phyloP scores from a whole-genome alignment of 2,329 filamentous ascomycete species.

The Pseudogymnoascus sp. region DNA sequence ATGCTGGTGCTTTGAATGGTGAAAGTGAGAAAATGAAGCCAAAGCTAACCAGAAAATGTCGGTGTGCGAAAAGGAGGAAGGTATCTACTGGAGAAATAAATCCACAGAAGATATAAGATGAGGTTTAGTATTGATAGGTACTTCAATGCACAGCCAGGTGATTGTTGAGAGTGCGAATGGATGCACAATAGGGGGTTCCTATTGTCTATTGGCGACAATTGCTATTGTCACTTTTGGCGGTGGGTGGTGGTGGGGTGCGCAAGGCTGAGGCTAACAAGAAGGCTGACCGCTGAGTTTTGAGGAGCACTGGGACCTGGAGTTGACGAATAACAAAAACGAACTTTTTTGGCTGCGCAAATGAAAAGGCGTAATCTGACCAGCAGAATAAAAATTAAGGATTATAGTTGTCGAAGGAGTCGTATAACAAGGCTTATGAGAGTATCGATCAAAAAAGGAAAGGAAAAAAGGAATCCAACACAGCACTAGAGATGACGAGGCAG shows the following conservation, averaged over 20 bases:
- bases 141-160: conserved; percentile 1
- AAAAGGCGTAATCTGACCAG: conserved; percentile 5
- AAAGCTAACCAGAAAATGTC: neutral
- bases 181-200: neutral
- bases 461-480: conserved; percentile 4
- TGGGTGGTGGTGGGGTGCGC: neutral
- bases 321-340: conserved; percentile 5
- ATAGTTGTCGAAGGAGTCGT: neutral
- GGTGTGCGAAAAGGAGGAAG: neutral
- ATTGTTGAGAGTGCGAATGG: conserved; percentile 6
- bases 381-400: conserved; percentile 5
- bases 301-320: neutral
- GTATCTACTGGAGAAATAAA: conserved; percentile 7
- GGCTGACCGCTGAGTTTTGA: conserved; percentile 1
- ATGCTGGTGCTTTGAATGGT: conserved; percentile 2
- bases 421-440: conserved; percentile 1
- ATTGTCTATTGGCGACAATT: conserved; percentile 5
- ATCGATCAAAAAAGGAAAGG: conserved; percentile 2
- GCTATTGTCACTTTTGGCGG: neutral
- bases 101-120: conserved; percentile 5
- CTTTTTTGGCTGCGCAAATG: conserved; percentile 1
- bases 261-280: conserved; percentile 4
- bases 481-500: conserved; percentile 2
- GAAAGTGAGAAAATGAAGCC: conserved; percentile 6
- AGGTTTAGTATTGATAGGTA: conserved; percentile 5